A percentile compares a stretch with the other conserved stretches of the same genome.
These are phyloP conservation scores for Aspergillus ibericus DNA, from an alignment of 2,329 filamentous ascomycete genomes.

Conservation along the genomic window DNA sequence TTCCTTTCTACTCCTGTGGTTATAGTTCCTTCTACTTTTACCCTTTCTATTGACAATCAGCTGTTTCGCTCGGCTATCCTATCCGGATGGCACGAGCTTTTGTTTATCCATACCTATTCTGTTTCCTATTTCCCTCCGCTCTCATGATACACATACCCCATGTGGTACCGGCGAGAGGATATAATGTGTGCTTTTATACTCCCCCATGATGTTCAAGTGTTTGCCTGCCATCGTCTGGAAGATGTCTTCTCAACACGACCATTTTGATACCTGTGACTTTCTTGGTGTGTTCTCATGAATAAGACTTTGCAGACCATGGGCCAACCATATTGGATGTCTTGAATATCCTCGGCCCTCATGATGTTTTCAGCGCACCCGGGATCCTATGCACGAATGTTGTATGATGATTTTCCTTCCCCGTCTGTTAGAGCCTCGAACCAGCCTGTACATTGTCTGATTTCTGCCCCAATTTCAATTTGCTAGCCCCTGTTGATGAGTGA, in stretches of 20 bases:
- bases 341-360: neutral
- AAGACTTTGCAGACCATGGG: neutral
- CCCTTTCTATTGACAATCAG: slow-evolving; percentile 8
- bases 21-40: slow-evolving; percentile 24
- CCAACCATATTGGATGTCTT: neutral
- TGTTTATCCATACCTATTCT: slow-evolving; percentile 4
- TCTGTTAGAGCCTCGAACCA: neutral
- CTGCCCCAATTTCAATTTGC: neutral
- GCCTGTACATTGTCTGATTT: slow-evolving; percentile 5
- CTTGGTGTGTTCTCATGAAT: neutral
- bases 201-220: neutral
- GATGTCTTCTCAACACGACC: neutral
- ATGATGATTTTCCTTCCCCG: neutral
- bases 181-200: slow-evolving; percentile 2
- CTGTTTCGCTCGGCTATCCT: neutral
- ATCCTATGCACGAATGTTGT: neutral
- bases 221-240: neutral
- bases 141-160: neutral
- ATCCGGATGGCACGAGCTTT: neutral
- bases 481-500: neutral
- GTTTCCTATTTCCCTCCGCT: neutral
- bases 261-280: slow-evolving; percentile 1
- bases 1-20: slow-evolving; percentile 34
- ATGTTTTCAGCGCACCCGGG: neutral
- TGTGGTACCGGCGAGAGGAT: neutral